Percentiles rank a stretch among this genome's conserved stretches.
Conservation (phyloP, 495 filamentous ascomycete genomes). For the Massariosphaeria phaeospora region DNA sequence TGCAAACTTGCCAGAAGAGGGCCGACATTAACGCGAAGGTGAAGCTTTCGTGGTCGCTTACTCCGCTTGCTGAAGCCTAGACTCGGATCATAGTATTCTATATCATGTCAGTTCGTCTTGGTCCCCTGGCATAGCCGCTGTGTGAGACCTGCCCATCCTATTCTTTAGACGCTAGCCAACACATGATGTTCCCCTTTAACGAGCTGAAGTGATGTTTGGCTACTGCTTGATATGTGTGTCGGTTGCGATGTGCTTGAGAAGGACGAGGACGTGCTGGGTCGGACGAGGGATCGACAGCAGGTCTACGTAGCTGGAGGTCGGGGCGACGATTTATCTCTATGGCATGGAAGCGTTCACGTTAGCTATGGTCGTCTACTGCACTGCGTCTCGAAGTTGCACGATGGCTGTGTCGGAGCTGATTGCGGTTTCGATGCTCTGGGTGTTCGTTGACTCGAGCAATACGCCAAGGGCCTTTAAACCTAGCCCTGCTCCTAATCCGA, state of each 20-base stretch:
- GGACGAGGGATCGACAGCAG: conserved; percentile 9
- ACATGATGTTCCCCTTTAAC: too few species aligned
- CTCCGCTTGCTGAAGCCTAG: conserved; percentile 6
- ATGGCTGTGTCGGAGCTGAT: conserved; percentile 8
- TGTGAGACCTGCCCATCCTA: too few species aligned
- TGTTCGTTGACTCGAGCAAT: conserved; percentile 4
- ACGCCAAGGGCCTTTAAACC: conserved; percentile 8
- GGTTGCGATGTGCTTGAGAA: conserved; percentile 10
- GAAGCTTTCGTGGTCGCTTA: too few species aligned
- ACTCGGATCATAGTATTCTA: conserved; percentile 4
- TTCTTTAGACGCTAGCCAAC: too few species aligned
- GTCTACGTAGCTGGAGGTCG: conserved; percentile 1
- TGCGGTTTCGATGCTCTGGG: conserved; percentile 1
- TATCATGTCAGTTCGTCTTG: too few species aligned
- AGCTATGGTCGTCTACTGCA: conserved; percentile 5
- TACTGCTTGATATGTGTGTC: conserved; percentile 6
- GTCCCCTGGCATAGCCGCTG: too few species aligned
- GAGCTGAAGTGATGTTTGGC: too few species aligned
- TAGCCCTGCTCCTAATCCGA: conserved; percentile 13
- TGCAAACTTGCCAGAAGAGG: too few species aligned
- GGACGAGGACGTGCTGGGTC: conserved; percentile 7
- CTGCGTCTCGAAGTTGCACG: neutral
- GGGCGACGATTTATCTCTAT: conserved; percentile 9
- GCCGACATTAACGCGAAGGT: too few species aligned
- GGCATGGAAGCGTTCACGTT: conserved; percentile 6